Evolutionary conservation across 805 yeast species (phyloP).

Genomic region (Metschnikowia reukaufii): DNA sequence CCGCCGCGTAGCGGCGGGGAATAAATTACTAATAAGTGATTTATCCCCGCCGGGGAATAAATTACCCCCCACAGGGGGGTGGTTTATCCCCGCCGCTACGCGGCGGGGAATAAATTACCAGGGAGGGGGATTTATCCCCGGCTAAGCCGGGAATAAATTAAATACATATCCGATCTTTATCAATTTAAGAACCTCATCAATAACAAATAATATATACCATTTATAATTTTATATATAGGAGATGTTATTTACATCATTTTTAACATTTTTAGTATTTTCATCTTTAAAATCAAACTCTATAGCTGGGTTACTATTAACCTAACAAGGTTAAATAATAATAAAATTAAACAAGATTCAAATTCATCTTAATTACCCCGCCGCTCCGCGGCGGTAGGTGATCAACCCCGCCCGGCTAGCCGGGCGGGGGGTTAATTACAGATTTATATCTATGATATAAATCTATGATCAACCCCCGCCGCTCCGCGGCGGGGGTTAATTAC

Average conservation of each 20-base stretch:
- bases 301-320: background rate
- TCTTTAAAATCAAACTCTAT: background rate
- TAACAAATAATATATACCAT: constrained; percentile 2
- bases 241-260: background rate
- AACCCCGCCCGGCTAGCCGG: too few species aligned
- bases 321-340: background rate
- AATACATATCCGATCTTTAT: background rate
- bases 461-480: too few species aligned
- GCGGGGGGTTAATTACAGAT: too few species aligned
- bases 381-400: too few species aligned
- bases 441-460: too few species aligned
- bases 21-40: background rate
- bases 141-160: background rate
- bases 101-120: background rate
- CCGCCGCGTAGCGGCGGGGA: background rate
- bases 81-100: background rate
- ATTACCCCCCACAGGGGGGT: background rate
- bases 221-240: constrained; percentile 1
- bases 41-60: background rate
- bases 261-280: background rate
- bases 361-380: too few species aligned
- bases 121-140: background rate
- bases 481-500: too few species aligned
- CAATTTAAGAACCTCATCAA: constrained; percentile 1
- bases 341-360: too few species aligned